Conservation (phyloP, 176 grass and related monocot genomes). For the Carex scoparia region DNA sequence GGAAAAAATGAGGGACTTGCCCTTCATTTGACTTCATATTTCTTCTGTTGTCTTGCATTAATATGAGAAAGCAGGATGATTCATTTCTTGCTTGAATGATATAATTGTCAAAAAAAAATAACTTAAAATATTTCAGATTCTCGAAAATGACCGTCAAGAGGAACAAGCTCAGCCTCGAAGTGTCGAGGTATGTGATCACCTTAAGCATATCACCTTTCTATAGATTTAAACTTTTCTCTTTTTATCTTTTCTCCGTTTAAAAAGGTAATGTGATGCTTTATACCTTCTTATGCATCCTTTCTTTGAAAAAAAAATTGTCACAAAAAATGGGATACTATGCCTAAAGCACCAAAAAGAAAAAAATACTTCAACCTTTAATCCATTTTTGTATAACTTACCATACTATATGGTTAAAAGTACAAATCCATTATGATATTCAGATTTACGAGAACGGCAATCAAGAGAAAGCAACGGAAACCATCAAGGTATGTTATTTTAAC, state of each 20-base stretch:
- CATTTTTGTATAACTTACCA: neutral
- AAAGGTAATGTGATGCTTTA: neutral
- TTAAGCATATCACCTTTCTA: neutral
- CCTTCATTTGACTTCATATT: no score
- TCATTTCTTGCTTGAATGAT: neutral
- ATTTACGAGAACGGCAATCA: conserved; percentile 21
- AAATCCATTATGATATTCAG: conserved; percentile 7
- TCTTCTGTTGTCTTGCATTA: neutral
- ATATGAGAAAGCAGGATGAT: neutral
- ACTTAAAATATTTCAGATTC: conserved; percentile 34
- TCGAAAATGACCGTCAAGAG: conserved; percentile 39
- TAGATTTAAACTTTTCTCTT: neutral
- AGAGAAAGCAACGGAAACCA: neutral
- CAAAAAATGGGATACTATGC: neutral
- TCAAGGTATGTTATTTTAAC: conserved; percentile 1
- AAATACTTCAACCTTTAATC: neutral
- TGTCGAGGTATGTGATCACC: neutral
- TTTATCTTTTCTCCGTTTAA: neutral
- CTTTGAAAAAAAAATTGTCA: neutral
- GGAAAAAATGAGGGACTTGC: no score
- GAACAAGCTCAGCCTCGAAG: conserved; percentile 1
- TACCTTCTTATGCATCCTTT: neutral
- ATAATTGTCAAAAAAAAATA: conserved; percentile 21
- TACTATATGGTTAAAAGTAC: neutral
- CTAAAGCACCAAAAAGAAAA: neutral